phyloP scores from a whole-genome alignment of 805 yeast species.

The Saccharomycopsis microspora region DNA sequence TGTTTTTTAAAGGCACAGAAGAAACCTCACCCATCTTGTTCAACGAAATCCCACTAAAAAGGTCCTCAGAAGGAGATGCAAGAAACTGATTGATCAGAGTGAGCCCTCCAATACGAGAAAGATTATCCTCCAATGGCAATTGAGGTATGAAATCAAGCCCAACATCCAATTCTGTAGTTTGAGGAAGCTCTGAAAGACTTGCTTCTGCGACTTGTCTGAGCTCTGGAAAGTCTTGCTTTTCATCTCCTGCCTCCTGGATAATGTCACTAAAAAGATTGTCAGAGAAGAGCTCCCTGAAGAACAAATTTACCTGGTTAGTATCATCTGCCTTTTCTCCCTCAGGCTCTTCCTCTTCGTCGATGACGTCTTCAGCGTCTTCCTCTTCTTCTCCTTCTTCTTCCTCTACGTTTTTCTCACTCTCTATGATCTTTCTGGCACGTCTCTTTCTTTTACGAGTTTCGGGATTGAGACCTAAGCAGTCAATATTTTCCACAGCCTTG shows the following conservation, averaged over 20 bases:
- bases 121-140: no score
- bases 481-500: constrained; percentile 26
- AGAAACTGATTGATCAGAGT: constrained; percentile 6
- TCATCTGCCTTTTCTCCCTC: background rate
- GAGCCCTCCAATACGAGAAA: background rate
- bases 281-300: constrained; percentile 10
- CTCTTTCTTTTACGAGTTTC: constrained; percentile 5
- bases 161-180: no score
- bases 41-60: background rate
- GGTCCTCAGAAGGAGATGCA: background rate
- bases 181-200: no score
- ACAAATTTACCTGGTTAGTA: constrained; percentile 2
- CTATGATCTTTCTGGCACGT: background rate
- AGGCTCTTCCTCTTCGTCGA: background rate
- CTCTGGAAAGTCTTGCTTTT: no score
- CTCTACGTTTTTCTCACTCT: background rate
- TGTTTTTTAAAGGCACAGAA: background rate
- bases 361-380: background rate
- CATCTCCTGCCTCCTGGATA: background rate
- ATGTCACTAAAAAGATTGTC: constrained; percentile 11
- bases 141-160: no score
- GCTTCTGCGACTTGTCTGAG: no score
- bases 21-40: background rate
- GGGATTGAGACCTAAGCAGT: constrained; percentile 10
- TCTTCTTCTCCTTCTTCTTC: background rate